Percentiles rank a stretch among this genome's conserved stretches.
phyloP scores from a whole-genome alignment of 2,329 filamentous ascomycete genomes.

The Cadophora luteo-olivacea region DNA sequence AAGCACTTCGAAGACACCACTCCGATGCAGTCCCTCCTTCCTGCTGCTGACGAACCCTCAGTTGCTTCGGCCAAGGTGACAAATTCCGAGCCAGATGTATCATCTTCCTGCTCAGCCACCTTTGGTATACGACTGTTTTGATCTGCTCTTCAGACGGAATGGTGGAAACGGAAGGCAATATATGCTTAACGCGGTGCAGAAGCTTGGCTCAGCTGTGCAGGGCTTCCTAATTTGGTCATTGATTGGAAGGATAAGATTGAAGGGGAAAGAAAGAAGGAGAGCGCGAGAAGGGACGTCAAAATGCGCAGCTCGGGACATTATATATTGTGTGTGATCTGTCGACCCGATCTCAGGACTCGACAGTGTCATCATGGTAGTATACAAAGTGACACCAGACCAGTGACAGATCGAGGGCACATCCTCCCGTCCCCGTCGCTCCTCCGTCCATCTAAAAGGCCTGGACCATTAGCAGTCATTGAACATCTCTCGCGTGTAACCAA shows the following conservation, averaged over 20 bases:
- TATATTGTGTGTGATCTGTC: slow-evolving; percentile 1
- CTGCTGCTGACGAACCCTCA: slow-evolving; percentile 8
- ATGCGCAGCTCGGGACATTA: slow-evolving; percentile 18
- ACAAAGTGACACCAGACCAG: slow-evolving; percentile 26
- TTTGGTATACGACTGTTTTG: not conserved
- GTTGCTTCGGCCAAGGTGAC: slow-evolving; percentile 3
- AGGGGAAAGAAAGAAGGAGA: not conserved
- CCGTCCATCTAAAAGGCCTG: slow-evolving; percentile 22
- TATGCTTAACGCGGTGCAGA: slow-evolving; percentile 15
- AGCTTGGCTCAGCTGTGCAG: slow-evolving; percentile 6
- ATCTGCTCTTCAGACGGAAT: slow-evolving; percentile 20
- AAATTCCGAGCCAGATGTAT: slow-evolving; percentile 5
- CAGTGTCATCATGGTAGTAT: slow-evolving; percentile 21
- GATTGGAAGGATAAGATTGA: not conserved
- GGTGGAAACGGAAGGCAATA: not conserved
- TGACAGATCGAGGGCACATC: slow-evolving; percentile 3
- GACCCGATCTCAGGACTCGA: not conserved
- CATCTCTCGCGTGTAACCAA: slow-evolving; percentile 25
- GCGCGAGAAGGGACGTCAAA: not conserved
- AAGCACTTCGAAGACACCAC: not conserved
- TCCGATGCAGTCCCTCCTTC: not conserved
- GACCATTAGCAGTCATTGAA: slow-evolving; percentile 27
- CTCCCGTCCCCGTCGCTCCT: not conserved
- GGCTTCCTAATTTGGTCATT: not conserved
- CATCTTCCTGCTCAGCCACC: slow-evolving; percentile 10